These are phyloP conservation scores for Zygoascus sp. DNA, from an alignment of 1,139 yeast genomes.

Conservation along the genomic window DNA sequence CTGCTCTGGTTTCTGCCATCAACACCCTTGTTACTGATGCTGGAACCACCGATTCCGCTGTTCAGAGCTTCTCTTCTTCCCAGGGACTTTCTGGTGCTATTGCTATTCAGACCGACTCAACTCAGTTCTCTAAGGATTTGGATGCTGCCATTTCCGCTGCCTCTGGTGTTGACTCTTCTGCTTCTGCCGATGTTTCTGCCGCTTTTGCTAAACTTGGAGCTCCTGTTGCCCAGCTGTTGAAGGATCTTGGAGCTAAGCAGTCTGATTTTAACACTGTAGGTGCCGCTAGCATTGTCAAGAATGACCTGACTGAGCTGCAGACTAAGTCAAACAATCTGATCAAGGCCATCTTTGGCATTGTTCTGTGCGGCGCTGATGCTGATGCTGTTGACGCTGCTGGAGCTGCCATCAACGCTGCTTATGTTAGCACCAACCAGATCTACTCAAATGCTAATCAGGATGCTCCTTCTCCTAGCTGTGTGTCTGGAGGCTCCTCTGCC, in stretches of 20 bases:
- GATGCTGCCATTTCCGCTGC: slow-evolving; percentile 15
- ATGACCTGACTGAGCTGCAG: slow-evolving; percentile 15
- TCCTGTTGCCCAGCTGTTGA: slow-evolving; percentile 15
- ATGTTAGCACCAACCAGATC: slow-evolving; percentile 12
- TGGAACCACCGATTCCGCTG: slow-evolving; percentile 16
- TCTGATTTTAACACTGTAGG: slow-evolving; percentile 17
- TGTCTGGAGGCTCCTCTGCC: slow-evolving; percentile 12
- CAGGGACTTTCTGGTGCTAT: slow-evolving; percentile 19
- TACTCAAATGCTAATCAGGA: slow-evolving; percentile 7
- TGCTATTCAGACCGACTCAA: slow-evolving; percentile 16
- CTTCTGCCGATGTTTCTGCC: slow-evolving; percentile 15
- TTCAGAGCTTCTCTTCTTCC: slow-evolving; percentile 15
- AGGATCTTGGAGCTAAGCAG: slow-evolving; percentile 16
- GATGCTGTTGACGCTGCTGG: slow-evolving; percentile 3
- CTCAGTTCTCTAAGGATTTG: slow-evolving; percentile 15
- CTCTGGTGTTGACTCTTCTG: slow-evolving; percentile 13
- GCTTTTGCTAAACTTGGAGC: slow-evolving; percentile 14
- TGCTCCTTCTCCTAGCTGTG: slow-evolving; percentile 12
- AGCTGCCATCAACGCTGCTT: slow-evolving; percentile 17
- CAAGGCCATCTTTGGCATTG: slow-evolving; percentile 15
- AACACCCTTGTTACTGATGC: slow-evolving; percentile 15
- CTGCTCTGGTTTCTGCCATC: slow-evolving; percentile 17
- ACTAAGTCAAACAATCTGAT: slow-evolving; percentile 17
- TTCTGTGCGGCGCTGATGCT: slow-evolving; percentile 15
- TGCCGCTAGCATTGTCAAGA: slow-evolving; percentile 17